These are phyloP conservation scores for Globisporangium okanoganense DNA, from an alignment of 352 stramenopile species.

Conservation along the genomic window DNA sequence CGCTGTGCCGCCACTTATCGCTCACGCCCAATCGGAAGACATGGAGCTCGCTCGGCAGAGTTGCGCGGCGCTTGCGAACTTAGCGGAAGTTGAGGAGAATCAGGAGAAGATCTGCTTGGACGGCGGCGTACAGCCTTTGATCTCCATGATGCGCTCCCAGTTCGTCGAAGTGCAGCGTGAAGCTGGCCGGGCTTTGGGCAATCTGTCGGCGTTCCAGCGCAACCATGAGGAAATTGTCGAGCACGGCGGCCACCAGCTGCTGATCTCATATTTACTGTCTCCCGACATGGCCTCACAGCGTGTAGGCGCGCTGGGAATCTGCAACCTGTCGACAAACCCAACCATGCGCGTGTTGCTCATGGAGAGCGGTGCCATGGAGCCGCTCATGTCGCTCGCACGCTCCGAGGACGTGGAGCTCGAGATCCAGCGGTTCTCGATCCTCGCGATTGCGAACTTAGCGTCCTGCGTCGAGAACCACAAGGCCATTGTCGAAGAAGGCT, in stretches of 20 bases:
- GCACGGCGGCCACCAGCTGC: constrained; percentile 89
- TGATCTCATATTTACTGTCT: constrained; percentile 95
- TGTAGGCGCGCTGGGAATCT: constrained; percentile 92
- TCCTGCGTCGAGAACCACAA: constrained; percentile 92
- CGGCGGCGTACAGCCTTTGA: constrained; percentile 89
- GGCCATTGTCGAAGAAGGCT: constrained; percentile 92
- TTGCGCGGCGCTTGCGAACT: constrained; percentile 92
- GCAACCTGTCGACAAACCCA: constrained; percentile 93
- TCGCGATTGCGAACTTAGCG: constrained; percentile 94
- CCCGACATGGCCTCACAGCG: constrained; percentile 93
- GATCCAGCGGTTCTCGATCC: constrained; percentile 92
- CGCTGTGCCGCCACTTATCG: constrained; percentile 87
- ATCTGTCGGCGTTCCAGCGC: constrained; percentile 87
- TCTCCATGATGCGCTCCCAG: constrained; percentile 93
- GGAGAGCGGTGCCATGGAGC: constrained; percentile 92
- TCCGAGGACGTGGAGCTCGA: constrained; percentile 95
- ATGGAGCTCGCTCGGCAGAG: constrained; percentile 89
- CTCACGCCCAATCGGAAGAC: constrained; percentile 92
- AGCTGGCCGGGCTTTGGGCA: constrained; percentile 89
- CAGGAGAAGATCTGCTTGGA: constrained; percentile 93
- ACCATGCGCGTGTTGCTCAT: constrained; percentile 90
- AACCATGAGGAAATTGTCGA: constrained; percentile 92
- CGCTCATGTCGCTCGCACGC: constrained; percentile 91
- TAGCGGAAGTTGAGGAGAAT: constrained; percentile 94
- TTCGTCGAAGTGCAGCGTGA: constrained; percentile 94